Base-by-base conservation (phyloP, 352 stramenopile species). In the Phytophthora colocasiae region DNA sequence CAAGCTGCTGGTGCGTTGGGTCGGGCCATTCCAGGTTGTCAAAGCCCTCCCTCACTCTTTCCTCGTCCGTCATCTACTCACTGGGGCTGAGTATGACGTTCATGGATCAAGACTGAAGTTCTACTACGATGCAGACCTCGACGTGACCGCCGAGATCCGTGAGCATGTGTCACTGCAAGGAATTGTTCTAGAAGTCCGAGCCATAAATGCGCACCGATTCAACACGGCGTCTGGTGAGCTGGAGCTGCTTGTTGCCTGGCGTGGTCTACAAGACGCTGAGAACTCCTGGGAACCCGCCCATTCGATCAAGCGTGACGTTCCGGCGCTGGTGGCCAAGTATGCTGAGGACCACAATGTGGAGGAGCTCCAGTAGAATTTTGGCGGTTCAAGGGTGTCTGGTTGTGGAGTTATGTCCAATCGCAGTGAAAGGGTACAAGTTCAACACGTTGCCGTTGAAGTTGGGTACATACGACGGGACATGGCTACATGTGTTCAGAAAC, bases 51-150 rank as follows among this genome's bases (percentile, higher is more conserved):
- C 36, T 2, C 49, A 71, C 38, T 66, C 47, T 2, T 66, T 71
- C 27, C 17, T 62, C 34, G 53, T 71, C 32, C 27, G 53, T 2
- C 55, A 62, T n/a, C 49, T 66, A 32, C 49, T 66, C 11, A 62
- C 50, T 54, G 43, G 27, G 4, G 43, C 5, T 29, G 32, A 57
- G 31, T 57, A 54, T 56, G 40, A 51, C 17, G 54, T 22, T 22
- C 22, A 22, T 22, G 22, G 22, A 22, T 22, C 48, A 2, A 8
- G 55, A 6, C 36, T 71, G 0, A 65, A 71, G 43, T 61, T 65
- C 41, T 71, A 61, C 14, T 14, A 55, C 34, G 54, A 61, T 6
- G 10, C 0, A 6, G 17, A 45, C 24, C 48, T 65, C n/a, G 34
- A 65, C 8, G 31, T 43, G 17, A 65, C 48, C 3, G 55, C 40